These are phyloP conservation scores for Botrytis squamosa DNA, from an alignment of 2,329 filamentous ascomycete genomes.

Conservation along the genomic window DNA sequence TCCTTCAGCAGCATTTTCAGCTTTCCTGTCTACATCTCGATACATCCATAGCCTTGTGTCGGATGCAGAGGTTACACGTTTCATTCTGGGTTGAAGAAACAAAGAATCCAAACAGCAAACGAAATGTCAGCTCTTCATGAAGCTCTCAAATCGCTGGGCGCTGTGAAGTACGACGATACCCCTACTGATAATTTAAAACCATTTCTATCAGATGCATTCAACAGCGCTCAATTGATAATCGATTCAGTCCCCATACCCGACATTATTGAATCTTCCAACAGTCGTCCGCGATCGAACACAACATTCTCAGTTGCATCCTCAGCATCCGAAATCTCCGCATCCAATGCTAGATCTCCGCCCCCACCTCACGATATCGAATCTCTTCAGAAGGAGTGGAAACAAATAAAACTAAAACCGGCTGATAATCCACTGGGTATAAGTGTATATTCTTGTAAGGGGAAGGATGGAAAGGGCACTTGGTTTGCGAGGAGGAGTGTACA, in stretches of 20 bases:
- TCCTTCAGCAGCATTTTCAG: neutral
- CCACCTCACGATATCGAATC: constrained; percentile 50
- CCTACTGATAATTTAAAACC: constrained; percentile 49
- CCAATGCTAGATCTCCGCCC: constrained; percentile 47
- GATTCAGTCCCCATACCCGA: constrained; percentile 69
- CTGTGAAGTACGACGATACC: constrained; percentile 52
- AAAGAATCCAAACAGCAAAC: neutral
- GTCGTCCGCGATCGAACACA: constrained; percentile 57
- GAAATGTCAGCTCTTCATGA: constrained; percentile 58
- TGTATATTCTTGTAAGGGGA: constrained; percentile 75
- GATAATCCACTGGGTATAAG: constrained; percentile 75
- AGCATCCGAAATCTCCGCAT: constrained; percentile 52
- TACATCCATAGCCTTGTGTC: neutral
- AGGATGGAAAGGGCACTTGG: constrained; percentile 85
- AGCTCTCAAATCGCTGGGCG: constrained; percentile 56
- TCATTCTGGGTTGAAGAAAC: neutral
- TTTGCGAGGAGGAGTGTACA: constrained; percentile 85
- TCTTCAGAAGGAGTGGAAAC: constrained; percentile 81
- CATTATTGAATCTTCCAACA: constrained; percentile 45
- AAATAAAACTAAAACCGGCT: constrained; percentile 67
- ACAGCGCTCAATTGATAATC: constrained; percentile 66
- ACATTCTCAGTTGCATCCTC: constrained; percentile 48
- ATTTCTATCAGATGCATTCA: constrained; percentile 61
- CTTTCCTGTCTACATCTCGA: neutral
- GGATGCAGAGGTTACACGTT: neutral